Percentiles rank a stretch among this genome's conserved stretches.
phyloP scores from a whole-genome alignment of 495 filamentous ascomycete species.

The Aspergillus ellipticus region DNA sequence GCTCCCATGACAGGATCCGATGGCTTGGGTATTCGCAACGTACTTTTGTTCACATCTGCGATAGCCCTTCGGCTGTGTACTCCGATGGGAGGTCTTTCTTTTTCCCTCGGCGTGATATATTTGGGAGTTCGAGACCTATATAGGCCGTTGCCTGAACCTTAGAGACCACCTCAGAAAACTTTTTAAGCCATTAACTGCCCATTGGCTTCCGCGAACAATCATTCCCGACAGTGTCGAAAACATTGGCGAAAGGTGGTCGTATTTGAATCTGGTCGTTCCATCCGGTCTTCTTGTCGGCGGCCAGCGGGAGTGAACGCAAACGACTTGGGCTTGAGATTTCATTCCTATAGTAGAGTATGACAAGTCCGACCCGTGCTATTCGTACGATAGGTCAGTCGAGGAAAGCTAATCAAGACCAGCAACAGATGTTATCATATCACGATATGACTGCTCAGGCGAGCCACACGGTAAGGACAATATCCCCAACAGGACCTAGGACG shows the following conservation, averaged over 20 bases:
- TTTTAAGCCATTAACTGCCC: not conserved
- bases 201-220: not conserved
- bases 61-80: conserved; percentile 1
- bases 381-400: conserved; percentile 15
- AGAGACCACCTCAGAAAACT: not conserved
- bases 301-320: not conserved
- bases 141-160: conserved; percentile 1
- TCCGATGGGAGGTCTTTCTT: conserved; percentile 1
- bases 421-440: conserved; percentile 16
- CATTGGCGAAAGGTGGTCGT: not conserved
- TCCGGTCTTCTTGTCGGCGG: not conserved
- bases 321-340: not conserved
- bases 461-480: conserved; percentile 14
- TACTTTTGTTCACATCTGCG: conserved; percentile 17
- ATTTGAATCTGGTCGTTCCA: not conserved
- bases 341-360: conserved; percentile 7
- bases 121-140: conserved; percentile 5
- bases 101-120: conserved; percentile 13
- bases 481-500: not conserved
- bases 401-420: conserved; percentile 10
- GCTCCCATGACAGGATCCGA: conserved; percentile 10
- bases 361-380: conserved; percentile 15
- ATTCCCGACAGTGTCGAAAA: not conserved
- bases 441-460: conserved; percentile 21
- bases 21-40: conserved; percentile 8